Evolutionary conservation across 2,329 filamentous ascomycete genomes (phyloP).

Genomic region (Setomelanomma holmii): DNA sequence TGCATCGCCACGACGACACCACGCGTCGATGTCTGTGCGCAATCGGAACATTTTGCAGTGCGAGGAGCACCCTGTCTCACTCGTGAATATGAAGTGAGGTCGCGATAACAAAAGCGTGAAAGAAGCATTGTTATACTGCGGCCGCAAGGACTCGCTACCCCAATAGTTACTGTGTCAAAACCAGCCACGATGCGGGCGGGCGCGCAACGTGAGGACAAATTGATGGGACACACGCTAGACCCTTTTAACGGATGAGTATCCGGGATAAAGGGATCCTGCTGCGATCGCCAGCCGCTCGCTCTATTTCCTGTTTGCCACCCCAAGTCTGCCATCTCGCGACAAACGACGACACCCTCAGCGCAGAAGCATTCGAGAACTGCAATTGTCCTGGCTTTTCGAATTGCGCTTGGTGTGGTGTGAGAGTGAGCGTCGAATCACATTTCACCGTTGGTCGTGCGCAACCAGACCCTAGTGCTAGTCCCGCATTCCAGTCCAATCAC

Average conservation of each 20-base stretch:
- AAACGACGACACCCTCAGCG: background rate
- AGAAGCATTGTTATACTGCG: slow-evolving; percentile 8
- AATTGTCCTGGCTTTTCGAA: slow-evolving; percentile 7
- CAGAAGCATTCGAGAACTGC: background rate
- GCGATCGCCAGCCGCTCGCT: slow-evolving; percentile 9
- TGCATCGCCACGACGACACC: slow-evolving; percentile 14
- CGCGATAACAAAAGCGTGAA: background rate
- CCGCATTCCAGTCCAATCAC: slow-evolving; percentile 18
- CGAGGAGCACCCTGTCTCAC: slow-evolving; percentile 1
- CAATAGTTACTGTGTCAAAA: slow-evolving; percentile 30
- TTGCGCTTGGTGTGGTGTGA: slow-evolving; percentile 7
- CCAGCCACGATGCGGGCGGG: slow-evolving; percentile 36
- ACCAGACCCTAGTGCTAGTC: slow-evolving; percentile 9
- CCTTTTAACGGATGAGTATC: slow-evolving; percentile 5
- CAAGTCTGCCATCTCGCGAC: background rate
- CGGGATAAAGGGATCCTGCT: slow-evolving; percentile 12
- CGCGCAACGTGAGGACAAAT: slow-evolving; percentile 24
- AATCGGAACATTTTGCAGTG: background rate
- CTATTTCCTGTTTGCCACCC: slow-evolving; percentile 1
- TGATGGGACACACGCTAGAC: slow-evolving; percentile 19
- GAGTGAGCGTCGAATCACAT: slow-evolving; percentile 12
- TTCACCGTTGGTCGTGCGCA: slow-evolving; percentile 6
- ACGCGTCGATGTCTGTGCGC: slow-evolving; percentile 2
- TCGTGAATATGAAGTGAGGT: slow-evolving; percentile 7
- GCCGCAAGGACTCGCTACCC: slow-evolving; percentile 7